These are phyloP conservation scores for Biscogniauxia sp. DNA, from an alignment of 2,329 filamentous ascomycete species.

Conservation along the genomic window DNA sequence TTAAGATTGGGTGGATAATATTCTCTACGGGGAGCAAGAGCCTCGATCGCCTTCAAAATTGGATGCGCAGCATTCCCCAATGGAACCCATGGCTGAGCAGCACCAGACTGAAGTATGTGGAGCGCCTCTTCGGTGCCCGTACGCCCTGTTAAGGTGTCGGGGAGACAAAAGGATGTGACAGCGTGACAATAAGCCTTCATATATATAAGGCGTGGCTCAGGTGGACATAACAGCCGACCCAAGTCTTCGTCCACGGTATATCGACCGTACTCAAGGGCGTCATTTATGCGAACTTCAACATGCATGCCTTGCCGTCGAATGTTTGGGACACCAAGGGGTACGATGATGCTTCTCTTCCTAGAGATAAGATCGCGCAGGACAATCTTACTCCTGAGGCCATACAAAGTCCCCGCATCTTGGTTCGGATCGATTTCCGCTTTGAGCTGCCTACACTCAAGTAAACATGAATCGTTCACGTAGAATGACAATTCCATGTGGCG, in stretches of 20 bases:
- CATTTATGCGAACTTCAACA: conserved; percentile 36
- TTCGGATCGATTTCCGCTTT: conserved; percentile 50
- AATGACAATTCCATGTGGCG: conserved; percentile 54
- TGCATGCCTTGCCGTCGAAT: conserved; percentile 39
- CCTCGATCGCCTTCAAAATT: conserved; percentile 20
- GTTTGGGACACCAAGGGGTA: conserved; percentile 44
- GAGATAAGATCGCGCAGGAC: conserved; percentile 48
- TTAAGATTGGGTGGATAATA: conserved; percentile 38
- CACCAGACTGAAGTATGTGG: conserved; percentile 46
- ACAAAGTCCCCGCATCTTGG: conserved; percentile 59
- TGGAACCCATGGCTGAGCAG: conserved; percentile 48
- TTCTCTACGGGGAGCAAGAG: conserved; percentile 30
- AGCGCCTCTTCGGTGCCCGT: conserved; percentile 63
- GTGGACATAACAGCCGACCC: conserved; percentile 53
- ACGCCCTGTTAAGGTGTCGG: conserved; percentile 54
- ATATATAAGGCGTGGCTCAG: conserved; percentile 53
- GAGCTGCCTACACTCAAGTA: conserved; percentile 50
- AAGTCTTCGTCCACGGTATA: conserved; percentile 55
- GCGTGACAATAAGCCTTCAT: conserved; percentile 59
- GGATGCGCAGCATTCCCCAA: conserved; percentile 5
- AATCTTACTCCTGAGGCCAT: conserved; percentile 59
- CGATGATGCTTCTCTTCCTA: conserved; percentile 49
- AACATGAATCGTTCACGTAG: conserved; percentile 39
- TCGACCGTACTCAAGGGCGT: conserved; percentile 41
- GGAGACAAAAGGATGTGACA: conserved; percentile 54